These are phyloP conservation scores for Pleurotus platypus DNA, from an alignment of 768 basidiomycete species.

Conservation along the genomic window DNA sequence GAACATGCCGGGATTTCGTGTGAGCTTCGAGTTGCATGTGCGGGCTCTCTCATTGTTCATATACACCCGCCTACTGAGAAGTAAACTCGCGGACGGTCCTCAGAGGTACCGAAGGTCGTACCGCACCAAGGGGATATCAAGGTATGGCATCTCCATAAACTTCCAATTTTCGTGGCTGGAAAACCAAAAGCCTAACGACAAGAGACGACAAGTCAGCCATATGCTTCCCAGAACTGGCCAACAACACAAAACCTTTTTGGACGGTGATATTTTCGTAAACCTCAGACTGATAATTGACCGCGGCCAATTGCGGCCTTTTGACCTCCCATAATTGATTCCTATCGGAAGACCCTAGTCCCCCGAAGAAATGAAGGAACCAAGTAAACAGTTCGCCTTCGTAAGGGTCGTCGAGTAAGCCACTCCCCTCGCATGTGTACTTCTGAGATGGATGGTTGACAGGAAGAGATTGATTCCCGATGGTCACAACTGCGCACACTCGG, in stretches of 20 bases:
- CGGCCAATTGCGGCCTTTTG: slow-evolving; percentile 17
- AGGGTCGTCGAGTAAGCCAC: slow-evolving; percentile 18
- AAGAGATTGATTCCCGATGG: slow-evolving; percentile 17
- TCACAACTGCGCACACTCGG: slow-evolving; percentile 18
- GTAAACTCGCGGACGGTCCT: neutral
- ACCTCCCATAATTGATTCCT: slow-evolving; percentile 14
- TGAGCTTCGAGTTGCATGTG: slow-evolving; percentile 18
- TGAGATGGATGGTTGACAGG: slow-evolving; percentile 17
- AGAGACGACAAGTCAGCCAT: neutral
- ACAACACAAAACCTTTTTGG: slow-evolving; percentile 14
- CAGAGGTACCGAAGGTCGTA: neutral
- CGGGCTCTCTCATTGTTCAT: slow-evolving; percentile 19
- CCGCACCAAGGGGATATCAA: slow-evolving; percentile 18
- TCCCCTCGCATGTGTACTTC: slow-evolving; percentile 19
- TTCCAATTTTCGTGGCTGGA: slow-evolving; percentile 22
- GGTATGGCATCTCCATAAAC: slow-evolving; percentile 21
- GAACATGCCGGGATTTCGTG: slow-evolving; percentile 18
- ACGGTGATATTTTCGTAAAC: slow-evolving; percentile 15
- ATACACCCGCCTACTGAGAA: slow-evolving; percentile 12
- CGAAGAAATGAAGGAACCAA: slow-evolving; percentile 19
- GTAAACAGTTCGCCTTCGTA: slow-evolving; percentile 20
- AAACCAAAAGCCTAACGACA: slow-evolving; percentile 18
- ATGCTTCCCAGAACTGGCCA: neutral
- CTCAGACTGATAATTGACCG: slow-evolving; percentile 14
- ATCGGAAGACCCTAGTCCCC: slow-evolving; percentile 12